phyloP scores from a whole-genome alignment of 169 alveolate genomes.

The Pseudocohnilembus persalinus region DNA sequence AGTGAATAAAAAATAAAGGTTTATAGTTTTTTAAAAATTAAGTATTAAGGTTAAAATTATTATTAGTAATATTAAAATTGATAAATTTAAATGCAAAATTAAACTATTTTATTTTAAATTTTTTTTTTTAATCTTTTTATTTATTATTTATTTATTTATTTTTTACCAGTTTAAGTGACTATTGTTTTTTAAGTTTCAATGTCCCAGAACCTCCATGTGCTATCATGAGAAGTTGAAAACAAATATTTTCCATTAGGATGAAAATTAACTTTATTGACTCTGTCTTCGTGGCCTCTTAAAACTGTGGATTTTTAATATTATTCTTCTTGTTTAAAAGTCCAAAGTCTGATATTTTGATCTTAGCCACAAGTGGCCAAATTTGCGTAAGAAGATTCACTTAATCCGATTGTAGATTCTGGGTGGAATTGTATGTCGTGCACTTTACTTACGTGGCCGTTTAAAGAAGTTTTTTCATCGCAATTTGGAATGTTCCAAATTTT shows the following conservation, averaged over 20 bases:
- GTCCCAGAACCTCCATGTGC: slow-evolving; percentile 93
- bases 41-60: no score
- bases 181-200: slow-evolving; percentile 75
- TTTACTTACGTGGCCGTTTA: slow-evolving; percentile 77
- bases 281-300: slow-evolving; percentile 76
- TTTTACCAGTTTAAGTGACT: slow-evolving; percentile 73
- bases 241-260: slow-evolving; percentile 74
- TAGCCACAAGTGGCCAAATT: slow-evolving; percentile 75
- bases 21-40: no score
- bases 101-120: no score
- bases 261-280: slow-evolving; percentile 73
- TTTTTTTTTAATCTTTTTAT: no score
- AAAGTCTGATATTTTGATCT: slow-evolving; percentile 72
- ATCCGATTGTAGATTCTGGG: slow-evolving; percentile 48
- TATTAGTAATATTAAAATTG: no score
- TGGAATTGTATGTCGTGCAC: slow-evolving; percentile 71
- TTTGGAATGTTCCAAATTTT: slow-evolving; percentile 73
- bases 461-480: slow-evolving; percentile 52
- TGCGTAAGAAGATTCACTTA: slow-evolving; percentile 54
- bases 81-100: no score
- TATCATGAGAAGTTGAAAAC: slow-evolving; percentile 87
- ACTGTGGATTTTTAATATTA: slow-evolving; percentile 57
- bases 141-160: no score
- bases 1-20: no score
- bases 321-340: slow-evolving; percentile 63